A percentile compares a stretch with the other conserved stretches of the same genome.
phyloP scores from a whole-genome alignment of 176 grass and related monocot genomes.

The Aechmea fasciata region DNA sequence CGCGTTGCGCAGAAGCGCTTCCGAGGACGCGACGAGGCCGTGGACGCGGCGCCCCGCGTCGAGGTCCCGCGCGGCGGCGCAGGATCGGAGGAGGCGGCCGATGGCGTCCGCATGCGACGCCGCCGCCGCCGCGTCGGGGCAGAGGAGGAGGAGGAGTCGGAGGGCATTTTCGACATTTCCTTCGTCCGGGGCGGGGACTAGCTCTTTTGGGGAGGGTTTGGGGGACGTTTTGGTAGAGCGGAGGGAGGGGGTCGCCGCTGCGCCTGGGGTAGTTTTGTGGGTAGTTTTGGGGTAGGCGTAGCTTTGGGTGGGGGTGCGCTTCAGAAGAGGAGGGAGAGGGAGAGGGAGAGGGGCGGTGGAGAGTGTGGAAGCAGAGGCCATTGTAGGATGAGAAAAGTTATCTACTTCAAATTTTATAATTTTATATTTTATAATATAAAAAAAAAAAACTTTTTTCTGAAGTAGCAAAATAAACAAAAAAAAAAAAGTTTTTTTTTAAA shows the following conservation, averaged over 20 bases:
- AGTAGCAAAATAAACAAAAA: too few relatives aligned
- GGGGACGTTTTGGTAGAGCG: neutral
- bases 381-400: too few relatives aligned
- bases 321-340: neutral
- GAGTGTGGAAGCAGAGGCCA: neutral
- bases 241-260: neutral
- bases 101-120: constrained; percentile 14
- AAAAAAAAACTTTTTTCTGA: too few relatives aligned
- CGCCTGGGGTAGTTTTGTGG: neutral
- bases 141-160: constrained; percentile 5
- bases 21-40: constrained; percentile 15
- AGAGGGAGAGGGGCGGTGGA: neutral
- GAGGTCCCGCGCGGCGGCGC: constrained; percentile 8
- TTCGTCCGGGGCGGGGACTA: neutral
- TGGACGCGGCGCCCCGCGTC: constrained; percentile 21
- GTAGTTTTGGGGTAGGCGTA: neutral
- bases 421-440: too few relatives aligned
- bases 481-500: too few relatives aligned
- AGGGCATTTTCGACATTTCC: constrained; percentile 14
- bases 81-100: constrained; percentile 21
- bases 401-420: neutral
- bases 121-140: neutral
- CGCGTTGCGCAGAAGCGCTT: constrained; percentile 16
- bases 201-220: neutral
- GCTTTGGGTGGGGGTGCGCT: neutral